Percentiles rank a stretch among this genome's conserved stretches.
Evolutionary conservation across 1,284 basidiomycete genomes (phyloP).

Genomic region (Cystobasidiaceae sp.): DNA sequence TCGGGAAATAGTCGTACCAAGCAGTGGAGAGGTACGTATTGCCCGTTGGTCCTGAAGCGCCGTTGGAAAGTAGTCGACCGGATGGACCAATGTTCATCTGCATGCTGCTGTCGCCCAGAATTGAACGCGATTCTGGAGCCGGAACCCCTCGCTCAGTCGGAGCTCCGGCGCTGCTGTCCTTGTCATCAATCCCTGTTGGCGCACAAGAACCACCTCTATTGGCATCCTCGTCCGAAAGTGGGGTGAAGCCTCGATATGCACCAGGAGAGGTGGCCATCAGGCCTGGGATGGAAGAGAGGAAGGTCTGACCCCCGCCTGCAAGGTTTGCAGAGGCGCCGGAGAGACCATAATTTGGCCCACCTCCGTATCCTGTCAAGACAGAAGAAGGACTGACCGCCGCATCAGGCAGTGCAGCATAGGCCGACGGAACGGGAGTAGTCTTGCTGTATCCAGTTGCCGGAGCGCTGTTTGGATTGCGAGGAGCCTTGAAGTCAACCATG

Average conservation of each 20-base stretch:
- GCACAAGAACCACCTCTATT: neutral
- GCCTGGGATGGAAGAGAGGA: slow-evolving; percentile 15
- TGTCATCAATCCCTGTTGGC: neutral
- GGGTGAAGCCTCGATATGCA: too few species aligned
- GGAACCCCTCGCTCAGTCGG: too few species aligned
- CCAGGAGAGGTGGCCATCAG: slow-evolving; percentile 1
- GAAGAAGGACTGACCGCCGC: slow-evolving; percentile 9
- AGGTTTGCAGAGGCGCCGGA: neutral
- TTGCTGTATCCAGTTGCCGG: too few species aligned
- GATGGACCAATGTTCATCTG: too few species aligned
- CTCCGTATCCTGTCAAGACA: too few species aligned
- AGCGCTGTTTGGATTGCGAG: slow-evolving; percentile 5
- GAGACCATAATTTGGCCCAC: too few species aligned
- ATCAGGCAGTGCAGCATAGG: slow-evolving; percentile 12
- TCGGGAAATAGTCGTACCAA: slow-evolving; percentile 24
- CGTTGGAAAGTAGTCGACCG: neutral
- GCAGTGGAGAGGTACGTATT: slow-evolving; percentile 17
- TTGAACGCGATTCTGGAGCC: too few species aligned
- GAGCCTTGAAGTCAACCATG: slow-evolving; percentile 12
- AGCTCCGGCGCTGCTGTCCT: too few species aligned
- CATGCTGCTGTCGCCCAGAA: too few species aligned
- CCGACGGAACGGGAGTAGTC: too few species aligned
- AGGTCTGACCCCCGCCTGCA: neutral
- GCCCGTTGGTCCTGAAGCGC: neutral
- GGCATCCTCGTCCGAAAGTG: too few species aligned